phyloP scores from a whole-genome alignment of 257 asterid genomes.

The Pogostemon cablin region DNA sequence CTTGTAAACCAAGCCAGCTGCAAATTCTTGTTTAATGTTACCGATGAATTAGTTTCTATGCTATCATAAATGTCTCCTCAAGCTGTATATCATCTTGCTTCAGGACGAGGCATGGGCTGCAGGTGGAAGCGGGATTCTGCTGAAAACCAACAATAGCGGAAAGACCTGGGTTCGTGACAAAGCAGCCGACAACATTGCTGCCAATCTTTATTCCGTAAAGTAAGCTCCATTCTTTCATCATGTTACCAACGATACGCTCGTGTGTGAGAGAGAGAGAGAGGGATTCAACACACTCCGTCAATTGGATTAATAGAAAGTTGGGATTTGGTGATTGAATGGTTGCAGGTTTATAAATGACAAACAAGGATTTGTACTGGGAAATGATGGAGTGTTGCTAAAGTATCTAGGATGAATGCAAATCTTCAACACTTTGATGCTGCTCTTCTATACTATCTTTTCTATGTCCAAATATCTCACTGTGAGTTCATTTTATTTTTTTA shows the following conservation, averaged over 20 bases:
- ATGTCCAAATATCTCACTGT: not conserved
- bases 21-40: not conserved
- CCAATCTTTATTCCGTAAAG: constrained; percentile 95
- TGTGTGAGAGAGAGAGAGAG: not conserved
- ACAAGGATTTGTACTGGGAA: constrained; percentile 93
- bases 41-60: not conserved
- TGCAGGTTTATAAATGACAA: constrained; percentile 85
- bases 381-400: constrained; percentile 92
- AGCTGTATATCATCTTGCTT: constrained; percentile 7
- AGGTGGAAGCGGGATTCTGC: constrained; percentile 93
- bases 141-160: constrained; percentile 88
- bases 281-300: not conserved
- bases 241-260: not conserved
- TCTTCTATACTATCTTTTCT: not conserved
- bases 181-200: constrained; percentile 97
- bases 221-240: constrained; percentile 45
- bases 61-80: not conserved
- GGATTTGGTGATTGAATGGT: not conserved
- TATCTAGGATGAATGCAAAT: constrained; percentile 68
- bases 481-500: not conserved
- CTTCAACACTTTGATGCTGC: constrained; percentile 29
- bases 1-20: not conserved
- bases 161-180: constrained; percentile 90
- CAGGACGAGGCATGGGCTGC: constrained; percentile 99
- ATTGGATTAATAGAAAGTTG: constrained; percentile 12